Base-by-base conservation (phyloP, 805 yeast genomes). In the Zygoascus flipseniorum region DNA sequence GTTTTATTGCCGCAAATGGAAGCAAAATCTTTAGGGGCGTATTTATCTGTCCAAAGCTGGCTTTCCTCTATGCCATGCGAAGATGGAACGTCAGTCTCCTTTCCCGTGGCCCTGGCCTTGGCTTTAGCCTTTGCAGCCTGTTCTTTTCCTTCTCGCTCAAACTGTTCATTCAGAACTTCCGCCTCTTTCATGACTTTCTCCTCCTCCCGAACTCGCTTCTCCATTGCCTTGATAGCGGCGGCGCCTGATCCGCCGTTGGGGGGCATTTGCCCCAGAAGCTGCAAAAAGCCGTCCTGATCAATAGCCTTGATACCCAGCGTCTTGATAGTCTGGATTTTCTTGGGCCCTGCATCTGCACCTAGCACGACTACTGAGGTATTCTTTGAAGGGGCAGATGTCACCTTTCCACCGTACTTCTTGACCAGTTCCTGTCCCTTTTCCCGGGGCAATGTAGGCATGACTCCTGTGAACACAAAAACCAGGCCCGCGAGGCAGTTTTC, bases 341-440 rank as follows among this genome's bases (percentile, higher is more conserved):
- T 82, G 1, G 98, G 97, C 0, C 99, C 99, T 1, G 99, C 98
- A 60, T 93, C 97, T 51, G 78, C 89, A 8, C 99, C 99, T 31
- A 93, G 75, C 1, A 93, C 97, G 1, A 92, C 96, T 47, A 89
- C 74, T 23, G 89, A 79, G 0, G 99, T 93, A 62, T 85, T 87
- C 10, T 88, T 81, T 53, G 93, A 86, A 26, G 92, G 84, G 0
- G 96, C 79, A 60, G 87, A 82, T 0, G 72, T 87, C 16, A 92
- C 95, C 61, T 83, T 83, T 2, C 96, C 99, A 14, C 99, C 99
- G 63, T 92, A 89, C 58, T 78, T 76, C 61, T 87, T 83, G 5
- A 97, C 96, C 11, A 86, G 64, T 23, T 77, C 74, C 63, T 87
- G 95, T 31, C 90, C 83, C 19, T 80, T 82, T 0, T 79, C 84